Base-by-base conservation (phyloP, 129 eudicot species). In the Flaveria ramosissima region DNA sequence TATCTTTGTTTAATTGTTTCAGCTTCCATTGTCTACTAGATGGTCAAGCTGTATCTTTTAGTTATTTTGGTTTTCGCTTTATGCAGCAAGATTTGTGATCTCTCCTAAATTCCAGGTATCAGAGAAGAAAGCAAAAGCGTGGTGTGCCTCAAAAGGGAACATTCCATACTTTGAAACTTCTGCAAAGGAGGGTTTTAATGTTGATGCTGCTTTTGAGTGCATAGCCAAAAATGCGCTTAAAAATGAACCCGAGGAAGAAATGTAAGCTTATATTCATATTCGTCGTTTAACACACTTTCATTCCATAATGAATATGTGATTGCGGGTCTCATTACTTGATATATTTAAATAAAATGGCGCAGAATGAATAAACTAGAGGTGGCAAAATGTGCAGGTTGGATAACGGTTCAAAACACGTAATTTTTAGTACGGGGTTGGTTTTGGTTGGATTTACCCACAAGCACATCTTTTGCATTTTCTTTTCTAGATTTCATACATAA, bases 121-220 rank as follows among this genome's bases (percentile, higher is more conserved):
- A 11, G 88, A 85, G 75, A 85, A 85, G 84, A 85, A 85, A 81
- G 88, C 85, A 46, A 85, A 63, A 77, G 83, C 88, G 12, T 85
- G 88, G 85, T 85, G 88, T 77, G 83, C 83, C 45, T 73, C 85
- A 48, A 85, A 83, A 76, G 86, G 86, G 65, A 78, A 83, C 41
- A 83, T 83, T 59, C 86, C 86, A 57, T 83, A 83, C 80, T 83
- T 83, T 16, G 86, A 83, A 61, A 83, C 86, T 61, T 83, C 86
- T 56, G 86, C 86, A 61, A 83, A 83, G 55, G 86, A 83, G 41
- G 86, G 86, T 6, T 73, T 76, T 20, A 83, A 83, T 74, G 86
- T 83, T 27, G 86, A 83, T 78, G 86, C 79, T 41, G 86, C 86
- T 50, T 83, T 83, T 43, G 83, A 78, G 70, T 83, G 83, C 73